Evolutionary conservation across 345 rosid genomes (phyloP), one percentile per base, ranked within the genome.

Genomic region (Populus deltoides): DNA sequence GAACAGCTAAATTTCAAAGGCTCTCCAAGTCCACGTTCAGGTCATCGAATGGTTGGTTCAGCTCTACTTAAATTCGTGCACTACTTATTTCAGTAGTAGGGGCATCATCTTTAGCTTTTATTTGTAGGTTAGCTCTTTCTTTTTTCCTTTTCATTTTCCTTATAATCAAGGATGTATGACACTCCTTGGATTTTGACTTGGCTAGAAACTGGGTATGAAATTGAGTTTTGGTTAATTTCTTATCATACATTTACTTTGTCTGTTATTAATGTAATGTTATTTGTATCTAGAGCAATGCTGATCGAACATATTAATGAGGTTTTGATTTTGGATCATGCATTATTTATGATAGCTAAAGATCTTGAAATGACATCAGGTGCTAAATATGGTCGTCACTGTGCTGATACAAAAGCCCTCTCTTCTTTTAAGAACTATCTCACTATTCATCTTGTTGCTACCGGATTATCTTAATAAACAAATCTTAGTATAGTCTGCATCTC

Each of bases 1-100:
- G 99, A 95, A 72, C 98, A 92, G 70, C 83, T 95, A 71, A 95
- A 92, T 86, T 83, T 86, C 81, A 95, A 93, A 83, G 99, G 98
- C 33, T 88, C 92, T 84, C 97, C 99, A 25, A 91, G 91, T 76
- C 92, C 99, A 59, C 92, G 97, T 39, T 95, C 97, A 49, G 99
- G 99, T 86, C 99, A 95, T 85, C 93, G 99, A 74, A 93, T 95
- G 99, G 99, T 93, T 83, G 69, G 86, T 84, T 49, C 35, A 53
- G 41, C 38, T 69, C 43, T 53, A 80, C 43, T 71, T 74, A 71
- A 6, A 22, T 65, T 71, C 68, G 27, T 53, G 36, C 39, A 22
- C 75, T 33, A 24, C 24, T 47, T 47, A 15, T 47, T 71, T 68
- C 5, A 41, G 41, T n/a, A 16, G 17, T 38, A 74, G 62, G 24